Percentiles rank a stretch among this genome's conserved stretches.
Conservation (phyloP, 495 filamentous ascomycete genomes). For the Penicillium chermesinum region DNA sequence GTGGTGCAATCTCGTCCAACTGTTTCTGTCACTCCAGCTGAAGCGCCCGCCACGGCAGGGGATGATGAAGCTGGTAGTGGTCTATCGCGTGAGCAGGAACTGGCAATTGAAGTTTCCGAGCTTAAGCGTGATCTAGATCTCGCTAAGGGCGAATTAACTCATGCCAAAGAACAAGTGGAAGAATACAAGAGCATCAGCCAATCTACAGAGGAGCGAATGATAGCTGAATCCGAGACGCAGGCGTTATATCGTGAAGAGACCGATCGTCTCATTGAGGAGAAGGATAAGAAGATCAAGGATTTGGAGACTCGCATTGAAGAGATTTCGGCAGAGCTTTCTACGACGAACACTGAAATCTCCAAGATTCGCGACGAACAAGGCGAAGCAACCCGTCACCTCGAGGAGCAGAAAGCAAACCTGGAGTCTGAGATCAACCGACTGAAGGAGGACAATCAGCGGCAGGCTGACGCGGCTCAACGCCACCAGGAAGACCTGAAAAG, state of each 20-base stretch:
- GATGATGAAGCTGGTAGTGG: slow-evolving; percentile 45
- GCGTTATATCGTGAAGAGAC: slow-evolving; percentile 84
- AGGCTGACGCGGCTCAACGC: slow-evolving; percentile 67
- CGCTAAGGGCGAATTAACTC: slow-evolving; percentile 68
- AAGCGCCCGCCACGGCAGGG: slow-evolving; percentile 23
- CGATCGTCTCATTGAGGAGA: slow-evolving; percentile 65
- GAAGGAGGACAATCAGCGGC: slow-evolving; percentile 79
- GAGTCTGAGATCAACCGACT: slow-evolving; percentile 74
- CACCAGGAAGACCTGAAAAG: slow-evolving; percentile 87
- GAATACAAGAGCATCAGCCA: slow-evolving; percentile 87
- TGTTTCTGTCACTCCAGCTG: slow-evolving; percentile 39
- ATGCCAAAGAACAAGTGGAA: slow-evolving; percentile 71
- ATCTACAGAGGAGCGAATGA: slow-evolving; percentile 80
- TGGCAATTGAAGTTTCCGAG: slow-evolving; percentile 74
- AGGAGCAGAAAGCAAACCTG: slow-evolving; percentile 72
- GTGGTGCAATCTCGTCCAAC: slow-evolving; percentile 71
- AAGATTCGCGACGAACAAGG: slow-evolving; percentile 69
- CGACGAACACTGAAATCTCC: slow-evolving; percentile 73
- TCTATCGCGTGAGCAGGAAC: slow-evolving; percentile 73
- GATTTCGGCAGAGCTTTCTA: slow-evolving; percentile 70
- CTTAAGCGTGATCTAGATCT: slow-evolving; percentile 78
- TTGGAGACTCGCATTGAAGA: slow-evolving; percentile 78
- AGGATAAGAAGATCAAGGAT: slow-evolving; percentile 69
- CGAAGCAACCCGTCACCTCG: slow-evolving; percentile 63
- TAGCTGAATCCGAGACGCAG: slow-evolving; percentile 70